phyloP scores from a whole-genome alignment of 1,284 basidiomycete species.

The Apiotrichum gamsii region DNA sequence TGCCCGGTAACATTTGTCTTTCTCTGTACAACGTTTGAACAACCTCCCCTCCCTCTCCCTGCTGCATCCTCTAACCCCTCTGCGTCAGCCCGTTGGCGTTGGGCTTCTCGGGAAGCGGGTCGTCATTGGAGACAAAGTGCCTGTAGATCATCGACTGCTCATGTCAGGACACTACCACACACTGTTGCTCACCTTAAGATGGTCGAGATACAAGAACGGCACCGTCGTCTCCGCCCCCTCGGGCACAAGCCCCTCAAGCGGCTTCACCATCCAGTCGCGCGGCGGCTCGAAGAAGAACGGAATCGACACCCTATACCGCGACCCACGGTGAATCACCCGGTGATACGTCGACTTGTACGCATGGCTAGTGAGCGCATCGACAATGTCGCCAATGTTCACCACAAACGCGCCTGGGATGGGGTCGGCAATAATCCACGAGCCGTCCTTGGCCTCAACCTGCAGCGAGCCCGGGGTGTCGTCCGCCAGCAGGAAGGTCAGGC shows the following conservation, averaged over 20 bases:
- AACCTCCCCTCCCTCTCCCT: too few relatives aligned
- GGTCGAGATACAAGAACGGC: conserved; percentile 26
- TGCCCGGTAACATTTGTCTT: too few relatives aligned
- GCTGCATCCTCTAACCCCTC: conserved; percentile 19
- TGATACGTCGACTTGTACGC: background rate
- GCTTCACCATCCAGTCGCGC: conserved; percentile 10
- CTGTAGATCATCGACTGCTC: conserved; percentile 29
- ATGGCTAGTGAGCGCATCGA: conserved; percentile 6
- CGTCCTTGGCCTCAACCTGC: conserved; percentile 29
- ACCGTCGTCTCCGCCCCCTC: conserved; percentile 11
- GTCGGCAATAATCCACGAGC: conserved; percentile 63
- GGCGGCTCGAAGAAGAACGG: conserved; percentile 3
- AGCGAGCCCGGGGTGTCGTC: background rate
- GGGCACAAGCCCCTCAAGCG: conserved; percentile 16
- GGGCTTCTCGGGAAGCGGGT: conserved; percentile 21
- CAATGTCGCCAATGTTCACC: conserved; percentile 58
- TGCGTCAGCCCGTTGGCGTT: conserved; percentile 24
- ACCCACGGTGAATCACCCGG: conserved; percentile 17
- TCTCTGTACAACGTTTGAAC: too few relatives aligned
- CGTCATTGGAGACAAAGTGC: conserved; percentile 24
- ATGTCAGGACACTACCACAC: too few relatives aligned
- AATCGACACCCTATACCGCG: conserved; percentile 11
- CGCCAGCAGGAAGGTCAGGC: background rate
- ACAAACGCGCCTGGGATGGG: conserved; percentile 63
- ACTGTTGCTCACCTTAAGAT: too few relatives aligned